phyloP scores from a whole-genome alignment of 169 alveolate genomes.

The Cryptosporidium muris region DNA sequence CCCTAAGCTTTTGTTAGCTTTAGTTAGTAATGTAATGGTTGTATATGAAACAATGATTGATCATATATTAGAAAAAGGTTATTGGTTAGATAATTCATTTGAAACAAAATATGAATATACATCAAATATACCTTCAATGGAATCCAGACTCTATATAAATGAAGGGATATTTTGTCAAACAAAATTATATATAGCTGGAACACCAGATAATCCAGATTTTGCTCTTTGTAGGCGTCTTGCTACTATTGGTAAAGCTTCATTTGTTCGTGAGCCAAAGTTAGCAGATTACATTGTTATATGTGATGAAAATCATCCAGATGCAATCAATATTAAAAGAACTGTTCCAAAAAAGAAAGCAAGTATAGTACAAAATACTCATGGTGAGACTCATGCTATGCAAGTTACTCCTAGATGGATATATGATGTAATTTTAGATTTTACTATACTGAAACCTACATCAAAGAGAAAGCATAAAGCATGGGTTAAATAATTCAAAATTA shows the following conservation, averaged over 20 bases:
- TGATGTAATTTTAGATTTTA: conserved; percentile 48
- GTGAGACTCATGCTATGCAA: conserved; percentile 62
- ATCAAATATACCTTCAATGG: conserved; percentile 36
- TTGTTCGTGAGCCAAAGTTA: conserved; percentile 38
- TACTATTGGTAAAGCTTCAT: conserved; percentile 63
- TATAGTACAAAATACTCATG: conserved; percentile 68
- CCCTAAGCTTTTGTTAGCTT: conserved; percentile 46
- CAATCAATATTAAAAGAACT: conserved; percentile 38
- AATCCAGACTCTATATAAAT: conserved; percentile 52
- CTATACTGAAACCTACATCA: conserved; percentile 54
- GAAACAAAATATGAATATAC: conserved; percentile 44
- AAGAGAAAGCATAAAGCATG: conserved; percentile 70
- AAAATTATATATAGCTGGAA: conserved; percentile 48
- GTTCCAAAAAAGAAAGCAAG: conserved; percentile 69
- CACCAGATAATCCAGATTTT: conserved; percentile 34
- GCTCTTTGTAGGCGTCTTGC: conserved; percentile 56
- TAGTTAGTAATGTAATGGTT: conserved; percentile 64
- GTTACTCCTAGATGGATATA: conserved; percentile 69
- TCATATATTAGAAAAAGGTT: conserved; percentile 11
- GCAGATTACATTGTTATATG: conserved; percentile 66
- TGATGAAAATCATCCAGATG: conserved; percentile 35
- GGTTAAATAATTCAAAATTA: background rate
- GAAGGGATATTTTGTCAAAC: conserved; percentile 66
- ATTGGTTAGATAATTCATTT: conserved; percentile 65
- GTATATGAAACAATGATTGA: conserved; percentile 63